These are phyloP conservation scores for Phytophthora megakarya DNA, from an alignment of 352 stramenopile genomes.

Conservation along the genomic window DNA sequence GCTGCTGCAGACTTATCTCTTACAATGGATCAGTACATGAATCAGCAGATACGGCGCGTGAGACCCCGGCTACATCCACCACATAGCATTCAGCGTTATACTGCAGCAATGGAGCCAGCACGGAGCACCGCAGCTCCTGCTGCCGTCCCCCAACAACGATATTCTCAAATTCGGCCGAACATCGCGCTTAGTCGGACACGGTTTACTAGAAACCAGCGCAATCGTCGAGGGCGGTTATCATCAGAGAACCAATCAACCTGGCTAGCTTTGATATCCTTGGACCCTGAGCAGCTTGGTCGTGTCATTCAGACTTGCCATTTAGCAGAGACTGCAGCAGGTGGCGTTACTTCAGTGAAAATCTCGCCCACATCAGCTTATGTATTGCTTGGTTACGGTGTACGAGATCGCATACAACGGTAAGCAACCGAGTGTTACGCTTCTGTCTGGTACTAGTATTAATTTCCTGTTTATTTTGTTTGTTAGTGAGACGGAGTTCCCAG, in stretches of 20 bases:
- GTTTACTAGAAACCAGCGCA: slow-evolving; percentile 78
- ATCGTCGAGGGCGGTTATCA: slow-evolving; percentile 68
- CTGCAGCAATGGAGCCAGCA: slow-evolving; percentile 33
- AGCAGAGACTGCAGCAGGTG: slow-evolving; percentile 75
- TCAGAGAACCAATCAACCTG: slow-evolving; percentile 88
- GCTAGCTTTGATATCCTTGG: slow-evolving; percentile 83
- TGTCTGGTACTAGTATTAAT: slow-evolving; percentile 3
- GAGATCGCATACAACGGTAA: slow-evolving; percentile 84
- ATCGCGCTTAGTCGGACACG: slow-evolving; percentile 82
- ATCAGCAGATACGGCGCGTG: slow-evolving; percentile 79
- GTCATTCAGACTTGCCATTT: slow-evolving; percentile 87
- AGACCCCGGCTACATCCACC: slow-evolving; percentile 63
- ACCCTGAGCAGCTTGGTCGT: slow-evolving; percentile 72
- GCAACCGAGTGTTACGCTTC: background rate
- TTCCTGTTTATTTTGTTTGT: slow-evolving; percentile 7
- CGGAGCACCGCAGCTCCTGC: slow-evolving; percentile 29
- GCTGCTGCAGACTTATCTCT: slow-evolving; percentile 63
- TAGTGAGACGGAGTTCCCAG: slow-evolving; percentile 80
- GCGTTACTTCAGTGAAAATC: slow-evolving; percentile 91
- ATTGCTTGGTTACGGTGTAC: slow-evolving; percentile 84
- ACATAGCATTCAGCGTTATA: slow-evolving; percentile 47
- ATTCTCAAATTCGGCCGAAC: slow-evolving; percentile 85
- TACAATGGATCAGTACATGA: slow-evolving; percentile 84
- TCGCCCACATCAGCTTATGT: slow-evolving; percentile 87
- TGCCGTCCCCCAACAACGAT: slow-evolving; percentile 56